Evolutionary conservation across 495 filamentous ascomycete genomes (phyloP).

Genomic region (Astrothelium subdiscretum): DNA sequence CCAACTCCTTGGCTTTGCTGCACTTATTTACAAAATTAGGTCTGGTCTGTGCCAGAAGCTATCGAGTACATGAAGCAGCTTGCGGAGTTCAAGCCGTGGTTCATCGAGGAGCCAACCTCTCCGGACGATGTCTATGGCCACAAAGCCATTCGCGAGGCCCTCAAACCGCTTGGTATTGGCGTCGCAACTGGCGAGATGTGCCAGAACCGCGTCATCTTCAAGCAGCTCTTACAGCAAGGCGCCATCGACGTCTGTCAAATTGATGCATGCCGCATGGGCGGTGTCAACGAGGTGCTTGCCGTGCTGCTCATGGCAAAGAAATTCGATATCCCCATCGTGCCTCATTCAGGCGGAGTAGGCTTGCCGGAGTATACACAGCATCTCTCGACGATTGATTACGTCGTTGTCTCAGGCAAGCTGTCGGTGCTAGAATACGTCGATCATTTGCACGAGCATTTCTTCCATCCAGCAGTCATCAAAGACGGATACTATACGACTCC

Average conservation of each 20-base stretch:
- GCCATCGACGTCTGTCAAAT: slow-evolving; percentile 85
- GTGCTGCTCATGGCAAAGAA: slow-evolving; percentile 88
- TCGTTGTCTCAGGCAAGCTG: slow-evolving; percentile 70
- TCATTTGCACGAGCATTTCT: slow-evolving; percentile 87
- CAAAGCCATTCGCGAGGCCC: slow-evolving; percentile 68
- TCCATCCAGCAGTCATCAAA: slow-evolving; percentile 65
- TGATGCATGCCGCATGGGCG: slow-evolving; percentile 83
- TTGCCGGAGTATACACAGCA: slow-evolving; percentile 93
- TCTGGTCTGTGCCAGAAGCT: slow-evolving; percentile 87
- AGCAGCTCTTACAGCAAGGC: slow-evolving; percentile 69
- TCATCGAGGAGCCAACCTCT: slow-evolving; percentile 94
- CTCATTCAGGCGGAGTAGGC: slow-evolving; percentile 81
- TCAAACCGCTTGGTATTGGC: slow-evolving; percentile 61
- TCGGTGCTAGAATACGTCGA: slow-evolving; percentile 86
- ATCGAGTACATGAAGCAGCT: slow-evolving; percentile 79
- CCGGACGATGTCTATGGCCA: slow-evolving; percentile 89
- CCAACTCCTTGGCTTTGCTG: not conserved
- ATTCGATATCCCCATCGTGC: slow-evolving; percentile 71
- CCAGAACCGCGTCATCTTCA: slow-evolving; percentile 90
- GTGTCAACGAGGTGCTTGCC: slow-evolving; percentile 84
- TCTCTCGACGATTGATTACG: slow-evolving; percentile 86
- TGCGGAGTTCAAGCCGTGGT: slow-evolving; percentile 82
- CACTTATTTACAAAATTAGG: slow-evolving; percentile 23
- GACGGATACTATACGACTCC: slow-evolving; percentile 86
- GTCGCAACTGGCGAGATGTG: slow-evolving; percentile 96